Percentiles rank a stretch among this genome's conserved stretches.
Conservation (phyloP, 1,284 basidiomycete genomes). For the Cryptococcus sp. region DNA sequence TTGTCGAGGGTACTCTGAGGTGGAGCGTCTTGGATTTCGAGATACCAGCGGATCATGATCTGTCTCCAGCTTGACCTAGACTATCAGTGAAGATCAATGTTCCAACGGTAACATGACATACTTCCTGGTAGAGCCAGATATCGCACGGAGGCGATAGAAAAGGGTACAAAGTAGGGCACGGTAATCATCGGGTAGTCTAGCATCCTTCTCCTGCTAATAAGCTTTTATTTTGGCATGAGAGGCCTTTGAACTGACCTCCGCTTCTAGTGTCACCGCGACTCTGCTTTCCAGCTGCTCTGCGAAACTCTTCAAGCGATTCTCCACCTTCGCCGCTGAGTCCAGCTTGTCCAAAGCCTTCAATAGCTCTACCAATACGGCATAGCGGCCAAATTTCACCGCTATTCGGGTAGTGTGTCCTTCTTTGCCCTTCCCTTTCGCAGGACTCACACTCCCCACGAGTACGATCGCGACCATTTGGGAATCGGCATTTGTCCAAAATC, state of each 20-base stretch:
- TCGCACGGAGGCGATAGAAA: constrained; percentile 18
- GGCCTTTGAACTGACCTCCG: constrained; percentile 53
- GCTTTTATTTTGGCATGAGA: background rate
- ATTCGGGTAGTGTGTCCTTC: constrained; percentile 47
- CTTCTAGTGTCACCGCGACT: constrained; percentile 58
- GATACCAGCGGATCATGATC: background rate
- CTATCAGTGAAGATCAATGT: too few relatives aligned
- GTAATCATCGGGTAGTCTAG: constrained; percentile 22
- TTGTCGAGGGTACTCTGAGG: background rate
- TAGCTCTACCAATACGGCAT: constrained; percentile 61
- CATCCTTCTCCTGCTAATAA: constrained; percentile 18
- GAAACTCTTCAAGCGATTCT: constrained; percentile 47
- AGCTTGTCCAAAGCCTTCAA: constrained; percentile 51
- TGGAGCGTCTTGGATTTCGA: background rate
- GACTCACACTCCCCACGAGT: constrained; percentile 43
- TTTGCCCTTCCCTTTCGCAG: constrained; percentile 40
- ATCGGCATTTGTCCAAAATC: constrained; percentile 61
- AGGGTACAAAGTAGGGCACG: constrained; percentile 27
- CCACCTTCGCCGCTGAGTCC: constrained; percentile 45
- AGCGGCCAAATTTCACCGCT: constrained; percentile 60
- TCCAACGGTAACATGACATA: background rate
- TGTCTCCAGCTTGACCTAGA: constrained; percentile 10
- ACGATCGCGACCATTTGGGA: constrained; percentile 72
- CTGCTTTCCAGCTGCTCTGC: constrained; percentile 57
- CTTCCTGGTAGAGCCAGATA: constrained; percentile 13